These are phyloP conservation scores for Lentinula sp. DNA, from an alignment of 768 basidiomycete genomes.

Conservation along the genomic window DNA sequence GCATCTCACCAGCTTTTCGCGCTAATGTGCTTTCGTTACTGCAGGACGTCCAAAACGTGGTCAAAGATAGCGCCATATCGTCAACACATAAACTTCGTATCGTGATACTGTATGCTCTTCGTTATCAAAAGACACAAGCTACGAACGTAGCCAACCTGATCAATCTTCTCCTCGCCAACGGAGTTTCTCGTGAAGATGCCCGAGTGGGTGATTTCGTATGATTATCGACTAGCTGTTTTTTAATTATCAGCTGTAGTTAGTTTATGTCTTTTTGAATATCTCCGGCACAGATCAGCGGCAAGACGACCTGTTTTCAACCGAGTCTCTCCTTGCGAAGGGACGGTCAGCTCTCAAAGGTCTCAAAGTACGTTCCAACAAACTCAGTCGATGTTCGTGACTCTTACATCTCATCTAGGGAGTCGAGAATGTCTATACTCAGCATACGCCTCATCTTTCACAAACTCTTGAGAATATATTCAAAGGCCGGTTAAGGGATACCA, in stretches of 20 bases:
- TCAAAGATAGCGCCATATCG: slow-evolving; percentile 63
- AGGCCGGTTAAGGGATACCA: slow-evolving; percentile 80
- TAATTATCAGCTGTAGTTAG: slow-evolving; percentile 49
- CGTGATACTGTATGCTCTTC: slow-evolving; percentile 87
- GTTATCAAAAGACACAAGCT: slow-evolving; percentile 88
- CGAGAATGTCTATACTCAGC: slow-evolving; percentile 98
- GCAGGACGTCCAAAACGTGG: slow-evolving; percentile 77
- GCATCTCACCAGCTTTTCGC: background rate
- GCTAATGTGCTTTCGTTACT: background rate
- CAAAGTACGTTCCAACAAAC: slow-evolving; percentile 49
- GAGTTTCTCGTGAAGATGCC: slow-evolving; percentile 71
- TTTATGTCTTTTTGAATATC: slow-evolving; percentile 88
- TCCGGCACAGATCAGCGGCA: slow-evolving; percentile 95
- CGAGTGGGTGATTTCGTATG: slow-evolving; percentile 34
- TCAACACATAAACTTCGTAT: slow-evolving; percentile 82
- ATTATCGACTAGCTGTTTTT: slow-evolving; percentile 2
- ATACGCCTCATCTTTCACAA: slow-evolving; percentile 87
- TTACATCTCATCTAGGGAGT: slow-evolving; percentile 61
- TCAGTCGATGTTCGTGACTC: background rate
- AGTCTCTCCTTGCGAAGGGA: slow-evolving; percentile 90
- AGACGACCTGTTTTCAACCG: slow-evolving; percentile 94
- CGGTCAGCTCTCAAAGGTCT: slow-evolving; percentile 93
- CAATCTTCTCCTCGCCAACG: slow-evolving; percentile 68
- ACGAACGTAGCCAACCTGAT: slow-evolving; percentile 78
- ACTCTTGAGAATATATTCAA: slow-evolving; percentile 87